A percentile compares a stretch with the other conserved stretches of the same genome.
These are phyloP conservation scores for Omphalotus guepiniiformis DNA, from an alignment of 768 basidiomycete genomes.

Conservation along the genomic window DNA sequence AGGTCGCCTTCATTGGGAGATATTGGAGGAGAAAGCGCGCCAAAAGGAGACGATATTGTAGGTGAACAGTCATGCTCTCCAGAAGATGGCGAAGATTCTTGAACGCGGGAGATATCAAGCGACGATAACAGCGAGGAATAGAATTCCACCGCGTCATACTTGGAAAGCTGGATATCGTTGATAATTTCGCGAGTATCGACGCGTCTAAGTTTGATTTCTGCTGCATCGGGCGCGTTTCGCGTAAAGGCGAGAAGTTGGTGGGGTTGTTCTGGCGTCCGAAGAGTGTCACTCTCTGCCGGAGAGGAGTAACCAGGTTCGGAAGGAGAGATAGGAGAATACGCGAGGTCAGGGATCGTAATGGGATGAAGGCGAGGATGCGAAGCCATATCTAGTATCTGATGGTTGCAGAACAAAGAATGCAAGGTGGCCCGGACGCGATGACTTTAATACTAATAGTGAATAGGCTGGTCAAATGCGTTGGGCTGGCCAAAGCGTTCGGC, in stretches of 20 bases:
- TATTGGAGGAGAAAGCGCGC: conserved; percentile 3
- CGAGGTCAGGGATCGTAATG: conserved; percentile 22
- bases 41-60: neutral
- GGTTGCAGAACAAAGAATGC: conserved; percentile 6
- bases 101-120: conserved; percentile 3
- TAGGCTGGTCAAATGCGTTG: neutral
- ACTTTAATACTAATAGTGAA: too few relatives aligned
- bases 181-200: neutral
- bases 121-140: conserved; percentile 2
- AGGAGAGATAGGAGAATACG: conserved; percentile 29
- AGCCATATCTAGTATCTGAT: conserved; percentile 15
- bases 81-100: neutral
- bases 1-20: neutral
- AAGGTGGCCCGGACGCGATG: conserved; percentile 8
- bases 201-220: conserved; percentile 5
- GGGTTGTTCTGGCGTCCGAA: conserved; percentile 34
- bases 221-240: neutral
- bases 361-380: conserved; percentile 18
- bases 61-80: neutral
- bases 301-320: conserved; percentile 26
- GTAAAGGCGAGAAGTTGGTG: conserved; percentile 19
- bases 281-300: conserved; percentile 36
- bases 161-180: neutral
- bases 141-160: neutral
- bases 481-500: conserved; percentile 3